A percentile compares a stretch with the other conserved stretches of the same genome.
Evolutionary conservation across 306 rosid genomes (phyloP).

Genomic region (Ammopiptanthus mongolicus): DNA sequence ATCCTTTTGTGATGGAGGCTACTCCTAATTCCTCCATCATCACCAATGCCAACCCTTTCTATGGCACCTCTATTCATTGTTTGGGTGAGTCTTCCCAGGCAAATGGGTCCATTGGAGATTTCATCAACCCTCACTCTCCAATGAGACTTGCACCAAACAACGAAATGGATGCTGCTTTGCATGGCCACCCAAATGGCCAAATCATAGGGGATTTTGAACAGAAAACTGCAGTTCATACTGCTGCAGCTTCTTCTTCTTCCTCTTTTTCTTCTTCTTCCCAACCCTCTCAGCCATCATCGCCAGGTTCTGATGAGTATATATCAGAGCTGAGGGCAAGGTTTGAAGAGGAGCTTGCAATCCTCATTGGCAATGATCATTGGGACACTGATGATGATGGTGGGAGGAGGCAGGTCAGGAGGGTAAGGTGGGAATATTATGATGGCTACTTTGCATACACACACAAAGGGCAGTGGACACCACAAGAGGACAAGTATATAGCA

Average conservation of each 20-base stretch:
- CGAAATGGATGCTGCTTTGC: conserved; percentile 17
- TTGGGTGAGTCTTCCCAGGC: neutral
- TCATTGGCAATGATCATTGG: neutral
- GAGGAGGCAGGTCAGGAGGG: neutral
- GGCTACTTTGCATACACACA: neutral
- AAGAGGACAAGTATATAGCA: conserved; percentile 49
- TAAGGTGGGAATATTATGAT: neutral
- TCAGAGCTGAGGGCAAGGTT: neutral
- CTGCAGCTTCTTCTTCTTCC: neutral
- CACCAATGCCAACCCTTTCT: neutral
- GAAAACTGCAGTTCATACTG: neutral
- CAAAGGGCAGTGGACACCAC: conserved; percentile 60
- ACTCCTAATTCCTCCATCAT: conserved; percentile 2
- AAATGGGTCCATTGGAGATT: neutral
- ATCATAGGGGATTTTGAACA: conserved; percentile 8
- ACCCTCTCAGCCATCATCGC: neutral
- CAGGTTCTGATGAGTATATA: conserved; percentile 6
- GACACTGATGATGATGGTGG: neutral
- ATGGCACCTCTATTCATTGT: neutral
- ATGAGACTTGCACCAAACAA: neutral
- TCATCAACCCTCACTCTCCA: neutral
- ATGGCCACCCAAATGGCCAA: neutral
- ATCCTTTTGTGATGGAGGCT: neutral
- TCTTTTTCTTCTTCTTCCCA: neutral
- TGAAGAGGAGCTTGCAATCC: neutral